These are phyloP conservation scores for Phytophthora crassamura DNA, from an alignment of 352 stramenopile genomes.

Conservation along the genomic window DNA sequence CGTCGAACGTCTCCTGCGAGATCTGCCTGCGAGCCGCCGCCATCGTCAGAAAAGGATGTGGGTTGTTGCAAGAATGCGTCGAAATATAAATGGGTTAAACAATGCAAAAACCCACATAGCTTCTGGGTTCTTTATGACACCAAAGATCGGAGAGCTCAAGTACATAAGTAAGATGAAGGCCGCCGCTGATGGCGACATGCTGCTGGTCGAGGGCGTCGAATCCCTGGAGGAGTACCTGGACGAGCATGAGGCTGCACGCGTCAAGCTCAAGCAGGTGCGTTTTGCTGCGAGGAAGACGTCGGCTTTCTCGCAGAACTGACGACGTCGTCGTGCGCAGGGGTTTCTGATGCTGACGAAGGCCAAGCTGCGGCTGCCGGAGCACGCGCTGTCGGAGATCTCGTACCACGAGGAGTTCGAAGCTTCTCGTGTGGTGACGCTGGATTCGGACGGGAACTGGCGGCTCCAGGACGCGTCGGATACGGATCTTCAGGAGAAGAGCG, in stretches of 20 bases:
- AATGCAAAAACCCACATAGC: not conserved
- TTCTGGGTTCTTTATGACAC: not conserved
- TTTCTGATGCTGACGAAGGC: conserved; percentile 80
- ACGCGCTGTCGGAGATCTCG: conserved; percentile 65
- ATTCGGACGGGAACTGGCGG: conserved; percentile 31
- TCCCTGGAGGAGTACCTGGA: conserved; percentile 58
- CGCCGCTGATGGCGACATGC: conserved; percentile 37
- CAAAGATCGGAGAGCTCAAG: conserved; percentile 13
- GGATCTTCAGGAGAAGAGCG: conserved; percentile 2
- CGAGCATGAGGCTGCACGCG: conserved; percentile 51
- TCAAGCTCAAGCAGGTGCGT: conserved; percentile 66
- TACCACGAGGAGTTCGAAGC: conserved; percentile 69
- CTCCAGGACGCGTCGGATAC: conserved; percentile 19
- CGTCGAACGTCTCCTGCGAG: conserved; percentile 91
- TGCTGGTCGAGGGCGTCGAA: conserved; percentile 51
- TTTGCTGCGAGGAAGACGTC: not conserved
- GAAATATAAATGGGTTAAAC: not conserved
- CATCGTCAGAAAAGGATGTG: conserved; percentile 11
- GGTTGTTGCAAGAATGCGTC: too few relatives aligned
- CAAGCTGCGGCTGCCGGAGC: conserved; percentile 50
- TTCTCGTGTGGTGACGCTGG: conserved; percentile 24
- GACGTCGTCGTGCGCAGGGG: conserved; percentile 36
- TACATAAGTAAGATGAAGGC: conserved; percentile 16
- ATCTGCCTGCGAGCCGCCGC: conserved; percentile 62
- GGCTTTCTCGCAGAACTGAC: conserved; percentile 13